A percentile compares a stretch with the other conserved stretches of the same genome.
phyloP scores from a whole-genome alignment of 2,329 filamentous ascomycete genomes.

The Sclerotinia nivalis region DNA sequence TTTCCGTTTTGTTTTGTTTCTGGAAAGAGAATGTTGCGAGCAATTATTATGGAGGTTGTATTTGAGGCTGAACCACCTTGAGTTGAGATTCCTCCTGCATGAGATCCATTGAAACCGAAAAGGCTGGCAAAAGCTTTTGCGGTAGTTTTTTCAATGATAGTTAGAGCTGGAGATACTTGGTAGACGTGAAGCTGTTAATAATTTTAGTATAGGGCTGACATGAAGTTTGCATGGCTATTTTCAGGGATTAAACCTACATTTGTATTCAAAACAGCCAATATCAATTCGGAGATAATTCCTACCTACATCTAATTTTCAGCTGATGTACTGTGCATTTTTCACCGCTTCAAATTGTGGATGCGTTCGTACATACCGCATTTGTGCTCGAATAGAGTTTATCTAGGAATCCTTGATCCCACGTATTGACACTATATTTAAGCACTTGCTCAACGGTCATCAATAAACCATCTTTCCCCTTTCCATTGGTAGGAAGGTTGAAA shows the following conservation, averaged over 20 bases:
- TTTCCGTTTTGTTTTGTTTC: conserved; percentile 75
- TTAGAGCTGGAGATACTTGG: conserved; percentile 86
- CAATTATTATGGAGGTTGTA: conserved; percentile 79
- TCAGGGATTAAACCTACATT: conserved; percentile 58
- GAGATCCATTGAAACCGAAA: conserved; percentile 72
- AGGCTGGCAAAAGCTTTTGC: conserved; percentile 69
- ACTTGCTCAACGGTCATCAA: conserved; percentile 69
- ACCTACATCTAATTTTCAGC: conserved; percentile 51
- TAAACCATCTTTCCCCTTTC: conserved; percentile 70
- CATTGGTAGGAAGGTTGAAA: conserved; percentile 59
- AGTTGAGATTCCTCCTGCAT: conserved; percentile 66
- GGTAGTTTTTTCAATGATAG: conserved; percentile 83
- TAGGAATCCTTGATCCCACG: conserved; percentile 96
- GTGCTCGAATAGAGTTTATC: conserved; percentile 94
- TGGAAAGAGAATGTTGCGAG: conserved; percentile 82
- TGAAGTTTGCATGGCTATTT: not conserved
- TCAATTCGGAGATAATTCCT: conserved; percentile 79
- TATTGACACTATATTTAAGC: conserved; percentile 88
- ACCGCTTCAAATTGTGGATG: conserved; percentile 20
- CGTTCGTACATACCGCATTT: conserved; percentile 61
- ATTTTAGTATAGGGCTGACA: conserved; percentile 16
- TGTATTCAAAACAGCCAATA: conserved; percentile 85
- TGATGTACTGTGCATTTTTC: not conserved
- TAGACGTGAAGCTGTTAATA: conserved; percentile 74
- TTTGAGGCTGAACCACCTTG: conserved; percentile 87